Conservation (phyloP, 495 filamentous ascomycete genomes). For the Pseudoneurospora amorphoporcata region DNA sequence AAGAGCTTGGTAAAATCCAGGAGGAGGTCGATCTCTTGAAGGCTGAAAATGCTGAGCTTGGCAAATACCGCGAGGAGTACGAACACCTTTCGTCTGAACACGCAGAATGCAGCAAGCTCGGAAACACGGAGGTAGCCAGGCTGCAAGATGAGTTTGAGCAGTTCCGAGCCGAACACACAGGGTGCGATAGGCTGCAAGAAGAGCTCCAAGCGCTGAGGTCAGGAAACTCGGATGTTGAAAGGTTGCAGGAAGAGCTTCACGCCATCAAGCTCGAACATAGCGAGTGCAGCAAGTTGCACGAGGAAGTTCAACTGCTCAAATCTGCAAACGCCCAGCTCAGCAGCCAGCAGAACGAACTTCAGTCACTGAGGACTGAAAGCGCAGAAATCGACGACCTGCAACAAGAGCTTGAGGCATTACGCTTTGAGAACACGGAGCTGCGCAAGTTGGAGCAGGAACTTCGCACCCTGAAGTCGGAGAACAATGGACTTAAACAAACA, state of each 20-base stretch:
- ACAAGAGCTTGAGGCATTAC: slow-evolving; percentile 58
- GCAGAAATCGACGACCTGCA: slow-evolving; percentile 55
- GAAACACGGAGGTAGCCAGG: slow-evolving; percentile 38
- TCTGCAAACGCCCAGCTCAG: slow-evolving; percentile 41
- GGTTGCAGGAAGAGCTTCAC: neutral
- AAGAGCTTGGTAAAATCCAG: slow-evolving; percentile 1
- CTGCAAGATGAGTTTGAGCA: slow-evolving; percentile 1
- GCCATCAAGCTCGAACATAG: neutral
- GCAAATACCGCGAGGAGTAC: neutral
- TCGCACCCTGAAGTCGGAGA: slow-evolving; percentile 54
- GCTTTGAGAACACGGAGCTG: slow-evolving; percentile 44
- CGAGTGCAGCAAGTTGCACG: slow-evolving; percentile 49
- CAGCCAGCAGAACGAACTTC: neutral
- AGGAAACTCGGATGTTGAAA: neutral
- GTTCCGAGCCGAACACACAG: neutral
- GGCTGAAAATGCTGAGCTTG: slow-evolving; percentile 1
- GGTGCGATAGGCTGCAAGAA: neutral
- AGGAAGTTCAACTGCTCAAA: slow-evolving; percentile 58
- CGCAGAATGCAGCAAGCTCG: slow-evolving; percentile 30
- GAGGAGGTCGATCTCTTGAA: slow-evolving; percentile 1
- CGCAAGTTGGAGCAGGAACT: slow-evolving; percentile 63
- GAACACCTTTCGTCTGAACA: neutral
- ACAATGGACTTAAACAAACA: slow-evolving; percentile 28
- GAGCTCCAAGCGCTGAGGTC: neutral
- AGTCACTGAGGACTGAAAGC: slow-evolving; percentile 47